Evolutionary conservation across 2,329 filamentous ascomycete genomes (phyloP), one percentile per base, ranked within the genome.

Genomic region (Aspergillus novofumigatus): DNA sequence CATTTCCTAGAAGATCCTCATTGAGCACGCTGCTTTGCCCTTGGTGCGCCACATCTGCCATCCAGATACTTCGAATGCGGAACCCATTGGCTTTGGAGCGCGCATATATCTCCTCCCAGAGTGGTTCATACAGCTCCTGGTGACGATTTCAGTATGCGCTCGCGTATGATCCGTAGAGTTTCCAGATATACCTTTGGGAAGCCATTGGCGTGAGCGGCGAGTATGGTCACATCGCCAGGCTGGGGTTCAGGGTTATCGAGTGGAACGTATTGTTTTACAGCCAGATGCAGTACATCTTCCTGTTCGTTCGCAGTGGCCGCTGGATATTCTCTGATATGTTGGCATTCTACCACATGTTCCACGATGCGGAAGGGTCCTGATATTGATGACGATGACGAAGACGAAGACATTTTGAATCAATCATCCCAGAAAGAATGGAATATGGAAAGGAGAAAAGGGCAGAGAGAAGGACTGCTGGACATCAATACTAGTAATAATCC

Each of bases 201-300:
- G 10, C 88, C 93, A 77, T 97, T 97, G 51, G 91, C 93, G 75
- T 97, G 92, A 4, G 88, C 88, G 10, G 84, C 91, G 55, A 97
- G 86, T 57, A 97, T 86, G 21, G 91, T 97, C 8, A 97, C 78
- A 72, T 94, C 90, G 35, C 90, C 90, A 1, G 85, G 83, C 60
- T 85, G 80, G 0, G 91, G 88, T 25, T 78, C 74, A 0, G 79
- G 81, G 65, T 92, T 92, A 68, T 87, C 83, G 55, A 85, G 78
- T 1, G 92, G 92, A 0, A 84, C 89, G 71, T 97, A 97, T 70
- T 97, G 91, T 78, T 96, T 97, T 53, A 97, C 83, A 8, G 86
- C 85, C 4, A 97, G 75, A 54, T 86, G 76, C 3, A 97, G 79
- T 5, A 84, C 80, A 59, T 93, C 89, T 62, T 96, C 88, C 65